Conservation (phyloP, 495 filamentous ascomycete species). For the Xylaria intraflava region DNA sequence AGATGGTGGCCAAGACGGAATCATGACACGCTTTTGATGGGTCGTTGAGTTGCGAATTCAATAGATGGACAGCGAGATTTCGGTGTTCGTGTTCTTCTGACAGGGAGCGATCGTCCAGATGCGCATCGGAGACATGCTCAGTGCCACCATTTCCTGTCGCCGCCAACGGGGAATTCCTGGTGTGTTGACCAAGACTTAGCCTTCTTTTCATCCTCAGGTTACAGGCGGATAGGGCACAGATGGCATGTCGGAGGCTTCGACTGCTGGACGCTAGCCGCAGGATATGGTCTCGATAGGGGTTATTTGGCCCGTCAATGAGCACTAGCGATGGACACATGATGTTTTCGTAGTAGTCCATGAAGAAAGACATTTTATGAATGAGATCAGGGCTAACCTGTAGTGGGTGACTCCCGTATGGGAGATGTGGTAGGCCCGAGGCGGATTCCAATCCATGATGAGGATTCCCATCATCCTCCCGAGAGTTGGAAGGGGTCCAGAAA, state of each 20-base stretch:
- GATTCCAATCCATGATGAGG: slow-evolving; percentile 28
- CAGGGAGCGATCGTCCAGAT: slow-evolving; percentile 44
- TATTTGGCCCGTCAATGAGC: slow-evolving; percentile 74
- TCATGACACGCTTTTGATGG: slow-evolving; percentile 68
- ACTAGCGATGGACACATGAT: slow-evolving; percentile 87
- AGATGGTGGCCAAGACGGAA: slow-evolving; percentile 78
- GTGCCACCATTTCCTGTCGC: slow-evolving; percentile 25
- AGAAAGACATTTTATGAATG: slow-evolving; percentile 52
- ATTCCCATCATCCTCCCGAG: slow-evolving; percentile 32
- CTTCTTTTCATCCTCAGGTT: slow-evolving; percentile 63
- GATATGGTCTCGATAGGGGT: slow-evolving; percentile 82
- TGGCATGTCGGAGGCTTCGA: slow-evolving; percentile 80
- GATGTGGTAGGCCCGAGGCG: slow-evolving; percentile 16
- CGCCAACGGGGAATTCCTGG: slow-evolving; percentile 31
- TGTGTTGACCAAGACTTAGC: slow-evolving; percentile 46
- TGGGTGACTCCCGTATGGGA: slow-evolving; percentile 28
- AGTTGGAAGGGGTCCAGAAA: slow-evolving; percentile 37
- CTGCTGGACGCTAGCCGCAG: slow-evolving; percentile 71
- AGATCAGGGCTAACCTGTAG: slow-evolving; percentile 45
- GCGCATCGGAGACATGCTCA: slow-evolving; percentile 25
- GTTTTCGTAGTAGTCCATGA: slow-evolving; percentile 76
- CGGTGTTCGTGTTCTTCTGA: slow-evolving; percentile 81
- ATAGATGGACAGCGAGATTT: slow-evolving; percentile 67
- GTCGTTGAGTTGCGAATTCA: slow-evolving; percentile 79
- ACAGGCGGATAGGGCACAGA: slow-evolving; percentile 82